Percentiles rank a stretch among this genome's conserved stretches.
These are phyloP conservation scores for Lindgomyces ingoldianus DNA, from an alignment of 495 filamentous ascomycete genomes.

Conservation along the genomic window DNA sequence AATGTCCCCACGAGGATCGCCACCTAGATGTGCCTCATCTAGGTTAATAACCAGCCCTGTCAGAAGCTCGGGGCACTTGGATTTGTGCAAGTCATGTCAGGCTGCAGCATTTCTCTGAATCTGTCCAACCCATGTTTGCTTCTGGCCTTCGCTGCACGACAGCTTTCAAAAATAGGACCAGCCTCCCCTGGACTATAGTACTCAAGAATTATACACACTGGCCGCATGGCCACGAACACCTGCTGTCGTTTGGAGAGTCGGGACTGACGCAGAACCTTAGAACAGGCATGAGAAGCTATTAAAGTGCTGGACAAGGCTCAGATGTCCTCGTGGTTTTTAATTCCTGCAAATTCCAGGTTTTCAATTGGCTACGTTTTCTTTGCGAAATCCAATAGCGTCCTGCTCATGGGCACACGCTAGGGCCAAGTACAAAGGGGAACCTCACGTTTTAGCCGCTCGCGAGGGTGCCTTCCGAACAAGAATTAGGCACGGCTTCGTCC, in stretches of 20 bases:
- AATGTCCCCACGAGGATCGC: not conserved
- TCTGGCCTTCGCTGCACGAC: not conserved
- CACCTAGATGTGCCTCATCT: not conserved
- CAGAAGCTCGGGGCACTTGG: not conserved
- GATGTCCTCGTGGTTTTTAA: no score
- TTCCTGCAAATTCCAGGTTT: no score
- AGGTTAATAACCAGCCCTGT: not conserved
- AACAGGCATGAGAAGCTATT: no score
- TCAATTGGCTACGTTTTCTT: not conserved
- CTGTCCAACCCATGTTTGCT: not conserved
- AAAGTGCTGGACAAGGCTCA: no score
- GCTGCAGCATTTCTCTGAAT: not conserved
- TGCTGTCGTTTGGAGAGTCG: no score
- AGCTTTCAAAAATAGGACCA: not conserved
- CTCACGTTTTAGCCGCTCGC: not conserved
- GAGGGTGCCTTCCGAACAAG: not conserved
- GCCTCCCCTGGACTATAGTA: no score
- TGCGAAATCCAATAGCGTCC: not conserved
- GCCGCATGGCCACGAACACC: no score
- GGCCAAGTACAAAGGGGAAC: not conserved
- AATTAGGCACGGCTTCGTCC: not conserved
- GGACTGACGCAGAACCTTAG: no score
- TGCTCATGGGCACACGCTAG: not conserved
- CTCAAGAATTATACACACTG: no score
- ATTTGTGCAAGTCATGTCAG: conserved; percentile 6